These are phyloP conservation scores for Gentiana dahurica DNA, from an alignment of 257 asterid species.

Conservation along the genomic window DNA sequence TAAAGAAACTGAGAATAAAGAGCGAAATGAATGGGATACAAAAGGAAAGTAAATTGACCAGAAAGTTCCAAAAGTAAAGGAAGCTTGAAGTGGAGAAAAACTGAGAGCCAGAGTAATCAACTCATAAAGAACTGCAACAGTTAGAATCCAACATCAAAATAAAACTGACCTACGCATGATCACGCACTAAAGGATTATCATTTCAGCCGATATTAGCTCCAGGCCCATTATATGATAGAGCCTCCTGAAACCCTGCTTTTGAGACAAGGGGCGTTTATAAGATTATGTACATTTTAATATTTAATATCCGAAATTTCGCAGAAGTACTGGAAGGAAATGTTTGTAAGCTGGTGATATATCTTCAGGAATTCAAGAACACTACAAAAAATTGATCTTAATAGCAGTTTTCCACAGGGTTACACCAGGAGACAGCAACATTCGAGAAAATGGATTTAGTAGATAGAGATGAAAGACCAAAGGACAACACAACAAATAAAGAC, in stretches of 20 bases:
- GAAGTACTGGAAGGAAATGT: conserved; percentile 42
- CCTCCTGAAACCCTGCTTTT: conserved; percentile 91
- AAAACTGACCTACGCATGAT: conserved; percentile 86
- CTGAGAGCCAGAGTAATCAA: conserved; percentile 21
- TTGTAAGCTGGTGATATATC: conserved; percentile 36
- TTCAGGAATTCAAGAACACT: conserved; percentile 29
- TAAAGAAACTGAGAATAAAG: neutral
- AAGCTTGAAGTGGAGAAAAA: conserved; percentile 23
- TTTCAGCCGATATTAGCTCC: conserved; percentile 82
- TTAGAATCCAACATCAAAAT: conserved; percentile 34
- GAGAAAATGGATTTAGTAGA: conserved; percentile 20
- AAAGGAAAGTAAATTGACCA: conserved; percentile 30
- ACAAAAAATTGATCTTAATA: conserved; percentile 5
- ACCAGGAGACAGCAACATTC: conserved; percentile 20
- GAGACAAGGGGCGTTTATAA: conserved; percentile 77
- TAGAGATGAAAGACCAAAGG: conserved; percentile 18
- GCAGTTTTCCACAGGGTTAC: conserved; percentile 24
- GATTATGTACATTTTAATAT: conserved; percentile 30
- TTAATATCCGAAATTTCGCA: conserved; percentile 16
- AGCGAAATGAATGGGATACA: conserved; percentile 21
- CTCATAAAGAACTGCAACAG: conserved; percentile 37
- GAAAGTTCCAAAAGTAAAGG: conserved; percentile 26
- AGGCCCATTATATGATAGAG: conserved; percentile 77
- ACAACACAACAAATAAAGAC: conserved; percentile 14
- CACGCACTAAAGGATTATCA: conserved; percentile 77